Conservation (phyloP, 2,329 filamentous ascomycete genomes). For the Escovopsis sp. region DNA sequence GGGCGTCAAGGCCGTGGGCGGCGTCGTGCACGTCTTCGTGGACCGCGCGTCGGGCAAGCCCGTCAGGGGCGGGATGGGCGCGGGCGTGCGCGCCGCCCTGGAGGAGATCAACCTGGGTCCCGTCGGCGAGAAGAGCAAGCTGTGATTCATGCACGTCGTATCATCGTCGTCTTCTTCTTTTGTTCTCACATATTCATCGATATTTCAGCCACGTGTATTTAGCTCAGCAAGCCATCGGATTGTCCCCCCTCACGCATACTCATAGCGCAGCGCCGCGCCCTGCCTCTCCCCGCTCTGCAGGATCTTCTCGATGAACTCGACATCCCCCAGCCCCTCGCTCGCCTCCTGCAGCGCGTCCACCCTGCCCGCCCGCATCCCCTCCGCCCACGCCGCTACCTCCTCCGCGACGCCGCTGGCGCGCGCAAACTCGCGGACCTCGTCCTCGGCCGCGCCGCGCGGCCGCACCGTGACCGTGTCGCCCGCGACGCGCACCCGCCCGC, state of each 20-base stretch:
- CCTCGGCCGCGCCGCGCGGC: slow-evolving; percentile 18
- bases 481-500: slow-evolving; percentile 35
- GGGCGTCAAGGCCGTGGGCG: slow-evolving; percentile 67
- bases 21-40: slow-evolving; percentile 83
- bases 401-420: slow-evolving; percentile 39
- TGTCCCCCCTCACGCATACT: slow-evolving; percentile 18
- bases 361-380: slow-evolving; percentile 32
- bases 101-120: slow-evolving; percentile 34
- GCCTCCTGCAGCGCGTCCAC: slow-evolving; percentile 36
- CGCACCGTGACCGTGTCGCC: slow-evolving; percentile 29
- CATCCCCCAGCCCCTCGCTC: slow-evolving; percentile 44
- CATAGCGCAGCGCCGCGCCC: slow-evolving; percentile 24
- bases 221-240: too few relatives aligned
- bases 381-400: slow-evolving; percentile 48
- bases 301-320: slow-evolving; percentile 43
- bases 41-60: slow-evolving; percentile 56
- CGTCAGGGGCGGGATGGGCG: slow-evolving; percentile 47
- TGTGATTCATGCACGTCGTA: neutral
- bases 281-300: slow-evolving; percentile 30
- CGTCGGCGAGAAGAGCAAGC: slow-evolving; percentile 5
- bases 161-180: neutral
- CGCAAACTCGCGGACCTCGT: slow-evolving; percentile 27
- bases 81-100: slow-evolving; percentile 42
- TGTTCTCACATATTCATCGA: too few relatives aligned
- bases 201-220: too few relatives aligned